Evolutionary conservation across 1,284 basidiomycete species (phyloP).

Genomic region (Trametes polyzona): DNA sequence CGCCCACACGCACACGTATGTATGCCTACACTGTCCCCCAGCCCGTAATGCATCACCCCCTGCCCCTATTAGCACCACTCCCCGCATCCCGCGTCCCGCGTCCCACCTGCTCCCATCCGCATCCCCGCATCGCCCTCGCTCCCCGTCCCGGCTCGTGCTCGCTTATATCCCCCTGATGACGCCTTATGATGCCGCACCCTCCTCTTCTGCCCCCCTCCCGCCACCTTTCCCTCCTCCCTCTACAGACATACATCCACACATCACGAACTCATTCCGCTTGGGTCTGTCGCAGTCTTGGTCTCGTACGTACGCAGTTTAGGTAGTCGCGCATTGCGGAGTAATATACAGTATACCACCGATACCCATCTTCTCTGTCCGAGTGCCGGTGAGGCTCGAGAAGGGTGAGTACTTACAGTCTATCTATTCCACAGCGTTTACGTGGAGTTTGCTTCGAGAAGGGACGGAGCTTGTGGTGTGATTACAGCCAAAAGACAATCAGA

Average conservation of each 20-base stretch:
- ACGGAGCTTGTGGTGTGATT: too few species aligned
- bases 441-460: too few species aligned
- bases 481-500: too few species aligned
- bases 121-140: neutral
- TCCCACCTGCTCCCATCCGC: neutral
- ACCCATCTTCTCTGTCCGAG: neutral
- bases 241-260: neutral
- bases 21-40: conserved; percentile 1
- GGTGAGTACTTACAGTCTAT: neutral
- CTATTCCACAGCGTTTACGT: too few species aligned
- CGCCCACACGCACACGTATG: neutral
- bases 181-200: conserved; percentile 4
- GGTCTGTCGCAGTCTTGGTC: neutral
- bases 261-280: neutral
- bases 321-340: conserved; percentile 15
- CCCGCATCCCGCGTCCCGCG: too few species aligned
- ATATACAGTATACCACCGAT: conserved; percentile 6
- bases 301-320: conserved; percentile 5
- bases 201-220: neutral
- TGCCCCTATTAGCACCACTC: neutral
- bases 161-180: neutral
- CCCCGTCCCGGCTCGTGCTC: neutral
- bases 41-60: too few species aligned
- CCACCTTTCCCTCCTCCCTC: neutral
- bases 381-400: neutral